Evolutionary conservation across 78 protist species (phyloP), one percentile per base, ranked within the genome.

Genomic region (Dictyostelium purpureum): DNA sequence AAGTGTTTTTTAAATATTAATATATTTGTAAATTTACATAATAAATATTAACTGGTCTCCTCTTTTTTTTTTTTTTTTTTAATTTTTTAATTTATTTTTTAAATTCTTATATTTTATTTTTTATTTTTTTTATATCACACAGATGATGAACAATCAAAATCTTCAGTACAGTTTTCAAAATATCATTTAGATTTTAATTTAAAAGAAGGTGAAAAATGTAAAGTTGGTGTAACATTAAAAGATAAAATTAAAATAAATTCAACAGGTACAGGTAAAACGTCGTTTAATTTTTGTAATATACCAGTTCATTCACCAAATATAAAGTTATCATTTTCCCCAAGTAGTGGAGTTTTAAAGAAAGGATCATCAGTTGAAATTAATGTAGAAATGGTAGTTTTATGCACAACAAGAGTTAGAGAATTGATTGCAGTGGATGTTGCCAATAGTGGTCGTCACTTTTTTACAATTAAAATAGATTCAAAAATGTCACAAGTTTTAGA

Each of bases 401-500:
- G 92, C 33, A 85, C 92, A 0, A 85, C 92, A 2, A 54, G 51
- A 7, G 92, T 85, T 28, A 59, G 92, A 21, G 92, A 85, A 51
- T 57, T 85, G 70, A 73, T 85, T 21, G 35, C 82, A 16, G 65
- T 85, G 28, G 92, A 85, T 77, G 45, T 79, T 21, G 37, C 88
- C 12, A 65, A 65, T 31, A 24, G 59, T 24, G 82, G 82, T 5
- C 11, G 83, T 26, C 75, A 85, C 33, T 33, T 85, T 1, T 73
- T 85, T 31, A 73, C 92, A 0, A 85, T 85, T 10, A 85, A 85
- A 31, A 70, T 85, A 2, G 92, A 85, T 47, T 73, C 83, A 7
- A 85, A 85, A 51, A 85, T 85, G 92, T 85, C 92, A 70, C 92
- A 85, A 24, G 71, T 85, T 21, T 42, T 85, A 42, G 92, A 85